These are phyloP conservation scores for Isochrysis galbana DNA, from an alignment of 78 protist species.

Conservation along the genomic window DNA sequence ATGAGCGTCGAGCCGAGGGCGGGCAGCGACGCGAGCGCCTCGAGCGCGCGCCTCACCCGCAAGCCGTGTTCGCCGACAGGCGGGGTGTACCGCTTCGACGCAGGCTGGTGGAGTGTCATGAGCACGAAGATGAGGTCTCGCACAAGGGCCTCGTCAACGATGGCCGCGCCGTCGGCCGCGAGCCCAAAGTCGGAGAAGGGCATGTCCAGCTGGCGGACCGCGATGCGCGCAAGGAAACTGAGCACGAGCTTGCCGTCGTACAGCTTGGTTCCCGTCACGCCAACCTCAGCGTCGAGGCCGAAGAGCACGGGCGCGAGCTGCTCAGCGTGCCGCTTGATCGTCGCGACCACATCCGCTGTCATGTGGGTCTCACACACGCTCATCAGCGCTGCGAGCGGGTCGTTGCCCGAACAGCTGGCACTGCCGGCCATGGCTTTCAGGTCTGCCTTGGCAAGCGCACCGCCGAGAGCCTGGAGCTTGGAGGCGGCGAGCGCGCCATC, in stretches of 20 bases:
- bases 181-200: background rate
- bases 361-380: background rate
- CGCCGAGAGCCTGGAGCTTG: background rate
- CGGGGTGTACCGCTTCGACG: too few relatives aligned
- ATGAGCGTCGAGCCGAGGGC: too few relatives aligned
- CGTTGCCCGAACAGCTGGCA: background rate
- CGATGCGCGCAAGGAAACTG: too few relatives aligned
- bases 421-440: background rate
- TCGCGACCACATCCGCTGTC: background rate
- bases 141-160: background rate
- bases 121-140: background rate
- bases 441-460: background rate
- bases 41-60: too few relatives aligned
- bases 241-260: background rate
- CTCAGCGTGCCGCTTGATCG: background rate
- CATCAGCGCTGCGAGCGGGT: background rate
- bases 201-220: background rate
- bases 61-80: too few relatives aligned
- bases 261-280: background rate
- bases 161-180: background rate
- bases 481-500: background rate
- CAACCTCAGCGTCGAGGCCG: background rate
- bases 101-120: background rate
- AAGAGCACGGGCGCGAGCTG: background rate
- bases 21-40: too few relatives aligned